Evolutionary conservation across 495 filamentous ascomycete genomes (phyloP).

Genomic region (Pseudotulostoma volvatum): DNA sequence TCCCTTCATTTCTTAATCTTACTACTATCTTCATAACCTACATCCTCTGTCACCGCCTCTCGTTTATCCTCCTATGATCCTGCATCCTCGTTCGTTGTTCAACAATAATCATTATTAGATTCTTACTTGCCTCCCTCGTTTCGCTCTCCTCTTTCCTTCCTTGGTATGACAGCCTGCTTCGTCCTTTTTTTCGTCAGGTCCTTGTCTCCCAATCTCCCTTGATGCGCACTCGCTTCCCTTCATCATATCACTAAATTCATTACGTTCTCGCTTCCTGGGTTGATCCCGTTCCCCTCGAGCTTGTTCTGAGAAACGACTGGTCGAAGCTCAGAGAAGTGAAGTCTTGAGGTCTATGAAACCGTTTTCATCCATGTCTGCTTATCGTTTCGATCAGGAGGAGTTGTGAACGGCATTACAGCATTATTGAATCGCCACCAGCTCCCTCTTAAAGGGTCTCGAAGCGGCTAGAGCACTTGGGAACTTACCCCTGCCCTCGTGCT

Average conservation of each 20-base stretch:
- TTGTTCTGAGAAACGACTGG: neutral
- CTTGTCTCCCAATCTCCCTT: slow-evolving; percentile 1
- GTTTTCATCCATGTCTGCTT: neutral
- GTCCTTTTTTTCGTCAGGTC: slow-evolving; percentile 2
- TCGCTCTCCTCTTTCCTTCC: neutral
- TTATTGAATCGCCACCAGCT: too few relatives aligned
- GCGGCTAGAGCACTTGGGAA: too few relatives aligned
- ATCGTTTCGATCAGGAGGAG: neutral
- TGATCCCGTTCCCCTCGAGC: slow-evolving; percentile 11
- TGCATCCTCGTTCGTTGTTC: neutral
- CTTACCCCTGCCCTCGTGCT: too few relatives aligned
- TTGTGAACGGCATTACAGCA: neutral
- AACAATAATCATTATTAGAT: neutral
- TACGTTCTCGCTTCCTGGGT: slow-evolving; percentile 10
- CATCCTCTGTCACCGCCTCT: neutral
- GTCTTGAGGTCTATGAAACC: neutral
- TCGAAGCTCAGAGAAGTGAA: neutral
- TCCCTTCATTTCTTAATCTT: too few relatives aligned
- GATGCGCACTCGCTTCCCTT: neutral
- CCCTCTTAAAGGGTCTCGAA: too few relatives aligned
- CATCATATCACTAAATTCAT: too few relatives aligned
- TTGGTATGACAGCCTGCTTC: neutral
- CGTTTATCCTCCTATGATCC: neutral
- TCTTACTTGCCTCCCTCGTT: neutral
- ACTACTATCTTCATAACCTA: neutral